phyloP scores from a whole-genome alignment of 2,329 filamentous ascomycete genomes.

The Lithohypha guttulata region DNA sequence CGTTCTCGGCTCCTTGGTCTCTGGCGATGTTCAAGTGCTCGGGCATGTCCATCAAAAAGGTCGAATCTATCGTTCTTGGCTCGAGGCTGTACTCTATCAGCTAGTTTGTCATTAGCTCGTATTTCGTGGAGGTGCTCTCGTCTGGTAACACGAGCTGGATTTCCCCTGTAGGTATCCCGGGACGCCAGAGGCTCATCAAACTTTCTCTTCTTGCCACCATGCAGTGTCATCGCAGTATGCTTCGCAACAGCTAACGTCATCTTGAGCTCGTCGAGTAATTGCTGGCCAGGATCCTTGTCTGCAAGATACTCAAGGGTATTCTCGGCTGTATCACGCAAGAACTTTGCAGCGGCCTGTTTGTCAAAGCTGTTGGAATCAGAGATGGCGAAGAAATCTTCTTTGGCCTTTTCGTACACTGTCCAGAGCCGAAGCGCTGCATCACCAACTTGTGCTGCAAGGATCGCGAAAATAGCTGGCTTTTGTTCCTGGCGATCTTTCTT shows the following conservation, averaged over 20 bases:
- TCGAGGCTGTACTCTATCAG: not conserved
- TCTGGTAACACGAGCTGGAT: not conserved
- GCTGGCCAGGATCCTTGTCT: conserved; percentile 20
- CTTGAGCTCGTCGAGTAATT: conserved; percentile 26
- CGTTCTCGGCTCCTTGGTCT: not conserved
- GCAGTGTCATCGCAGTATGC: conserved; percentile 27
- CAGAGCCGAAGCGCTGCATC: conserved; percentile 17
- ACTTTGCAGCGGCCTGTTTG: conserved; percentile 26
- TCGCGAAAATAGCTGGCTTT: not conserved
- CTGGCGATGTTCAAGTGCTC: not conserved
- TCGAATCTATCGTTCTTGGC: not conserved
- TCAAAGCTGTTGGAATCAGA: conserved; percentile 20
- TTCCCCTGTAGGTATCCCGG: not conserved
- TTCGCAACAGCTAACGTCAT: conserved; percentile 27
- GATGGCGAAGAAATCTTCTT: conserved; percentile 28
- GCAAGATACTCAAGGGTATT: conserved; percentile 30
- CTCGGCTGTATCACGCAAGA: conserved; percentile 35
- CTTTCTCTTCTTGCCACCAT: conserved; percentile 30
- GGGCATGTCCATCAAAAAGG: not conserved
- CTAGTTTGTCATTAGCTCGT: not conserved
- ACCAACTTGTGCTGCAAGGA: not conserved
- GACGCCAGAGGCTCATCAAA: conserved; percentile 24
- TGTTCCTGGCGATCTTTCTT: not conserved
- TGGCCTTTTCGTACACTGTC: conserved; percentile 28
- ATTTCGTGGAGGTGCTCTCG: not conserved